phyloP scores from a whole-genome alignment of 1,139 yeast genomes.

The Yamadazyma blattariae region DNA sequence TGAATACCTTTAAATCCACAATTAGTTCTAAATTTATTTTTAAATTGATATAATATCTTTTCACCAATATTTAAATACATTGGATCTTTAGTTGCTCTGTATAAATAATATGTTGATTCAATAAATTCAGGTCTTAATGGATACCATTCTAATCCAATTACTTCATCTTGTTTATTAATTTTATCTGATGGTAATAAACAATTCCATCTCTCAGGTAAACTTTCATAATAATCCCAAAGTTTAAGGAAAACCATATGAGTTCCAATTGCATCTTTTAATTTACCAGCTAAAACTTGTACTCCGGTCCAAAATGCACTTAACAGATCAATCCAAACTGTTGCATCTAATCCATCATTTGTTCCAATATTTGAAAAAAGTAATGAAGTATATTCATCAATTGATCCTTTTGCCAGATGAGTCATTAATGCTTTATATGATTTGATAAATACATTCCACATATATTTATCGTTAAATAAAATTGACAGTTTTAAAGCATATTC shows the following conservation, averaged over 20 bases:
- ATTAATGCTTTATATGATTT: slow-evolving; percentile 58
- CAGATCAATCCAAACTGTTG: slow-evolving; percentile 77
- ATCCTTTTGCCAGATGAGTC: slow-evolving; percentile 39
- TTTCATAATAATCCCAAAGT: slow-evolving; percentile 77
- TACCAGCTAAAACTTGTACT: slow-evolving; percentile 75
- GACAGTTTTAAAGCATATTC: slow-evolving; percentile 83
- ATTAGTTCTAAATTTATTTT: slow-evolving; percentile 47
- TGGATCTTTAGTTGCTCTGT: slow-evolving; percentile 84
- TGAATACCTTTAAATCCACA: slow-evolving; percentile 87
- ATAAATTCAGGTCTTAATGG: slow-evolving; percentile 89
- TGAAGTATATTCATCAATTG: slow-evolving; percentile 38
- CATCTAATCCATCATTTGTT: slow-evolving; percentile 45
- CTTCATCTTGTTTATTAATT: slow-evolving; percentile 18
- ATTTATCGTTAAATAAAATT: slow-evolving; percentile 66
- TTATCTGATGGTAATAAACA: slow-evolving; percentile 20
- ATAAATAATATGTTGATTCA: slow-evolving; percentile 83
- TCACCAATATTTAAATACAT: slow-evolving; percentile 76
- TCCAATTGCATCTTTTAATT: slow-evolving; percentile 59
- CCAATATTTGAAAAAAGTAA: slow-evolving; percentile 66
- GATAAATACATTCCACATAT: slow-evolving; percentile 59
- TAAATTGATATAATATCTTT: slow-evolving; percentile 53
- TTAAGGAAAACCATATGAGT: slow-evolving; percentile 68
- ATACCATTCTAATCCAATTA: slow-evolving; percentile 77
- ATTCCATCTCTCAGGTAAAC: slow-evolving; percentile 88
- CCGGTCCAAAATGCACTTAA: slow-evolving; percentile 90